Conservation (phyloP, 2,329 filamentous ascomycete species). For the Exophiala dermatitidis region DNA sequence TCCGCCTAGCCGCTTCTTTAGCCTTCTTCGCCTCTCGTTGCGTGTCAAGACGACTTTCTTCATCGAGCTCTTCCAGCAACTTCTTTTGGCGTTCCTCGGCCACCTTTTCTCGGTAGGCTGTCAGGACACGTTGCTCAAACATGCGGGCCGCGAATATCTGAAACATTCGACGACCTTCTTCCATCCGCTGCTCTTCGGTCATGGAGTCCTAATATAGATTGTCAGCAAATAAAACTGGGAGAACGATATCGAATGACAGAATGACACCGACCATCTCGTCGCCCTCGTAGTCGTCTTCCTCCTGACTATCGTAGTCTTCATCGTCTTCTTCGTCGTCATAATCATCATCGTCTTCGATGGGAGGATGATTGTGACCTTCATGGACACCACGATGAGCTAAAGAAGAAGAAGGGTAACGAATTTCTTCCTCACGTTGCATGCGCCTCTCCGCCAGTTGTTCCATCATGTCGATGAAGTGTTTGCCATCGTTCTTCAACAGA, state of each 20-base stretch:
- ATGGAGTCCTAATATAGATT: constrained; percentile 66
- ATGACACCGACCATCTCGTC: constrained; percentile 52
- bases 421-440: constrained; percentile 94
- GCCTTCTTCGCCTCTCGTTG: constrained; percentile 87
- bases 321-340: constrained; percentile 73
- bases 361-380: constrained; percentile 66
- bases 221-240: constrained; percentile 33
- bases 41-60: constrained; percentile 68
- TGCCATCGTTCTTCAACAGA: constrained; percentile 95
- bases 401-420: constrained; percentile 59
- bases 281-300: constrained; percentile 59
- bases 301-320: constrained; percentile 54
- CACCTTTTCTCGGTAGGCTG: constrained; percentile 96
- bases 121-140: constrained; percentile 96
- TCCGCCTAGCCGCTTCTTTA: constrained; percentile 88
- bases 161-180: constrained; percentile 96
- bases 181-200: constrained; percentile 98
- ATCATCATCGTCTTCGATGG: constrained; percentile 66
- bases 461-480: constrained; percentile 99
- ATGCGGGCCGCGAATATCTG: constrained; percentile 98
- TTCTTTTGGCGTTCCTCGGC: constrained; percentile 85
- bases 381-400: constrained; percentile 53
- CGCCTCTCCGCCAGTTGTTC: constrained; percentile 94
- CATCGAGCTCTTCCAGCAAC: constrained; percentile 81
- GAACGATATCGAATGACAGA: constrained; percentile 18